These are phyloP conservation scores for Nicotiana undulata DNA, from an alignment of 257 asterid species.

Conservation along the genomic window DNA sequence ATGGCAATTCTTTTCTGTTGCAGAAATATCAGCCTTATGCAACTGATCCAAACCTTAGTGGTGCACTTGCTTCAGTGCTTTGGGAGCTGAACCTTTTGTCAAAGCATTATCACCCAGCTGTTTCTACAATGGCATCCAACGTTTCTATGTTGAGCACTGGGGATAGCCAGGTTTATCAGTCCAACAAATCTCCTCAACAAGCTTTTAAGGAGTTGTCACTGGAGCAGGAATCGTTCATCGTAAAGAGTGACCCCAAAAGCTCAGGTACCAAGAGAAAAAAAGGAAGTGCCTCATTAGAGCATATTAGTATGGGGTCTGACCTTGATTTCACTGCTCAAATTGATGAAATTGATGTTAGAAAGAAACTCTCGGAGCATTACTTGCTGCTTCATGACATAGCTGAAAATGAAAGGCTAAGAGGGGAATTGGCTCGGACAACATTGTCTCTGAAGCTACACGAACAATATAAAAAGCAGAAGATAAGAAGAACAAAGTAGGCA, in stretches of 20 bases:
- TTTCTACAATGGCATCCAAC: constrained; percentile 54
- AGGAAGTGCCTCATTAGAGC: constrained; percentile 14
- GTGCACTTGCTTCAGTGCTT: constrained; percentile 91
- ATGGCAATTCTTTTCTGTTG: constrained; percentile 12
- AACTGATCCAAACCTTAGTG: constrained; percentile 84
- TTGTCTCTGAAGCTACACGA: constrained; percentile 44
- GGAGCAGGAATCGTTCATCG: constrained; percentile 36
- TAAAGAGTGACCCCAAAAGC: constrained; percentile 22
- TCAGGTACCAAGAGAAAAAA: constrained; percentile 34
- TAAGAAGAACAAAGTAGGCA: constrained; percentile 25
- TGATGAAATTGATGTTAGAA: constrained; percentile 44
- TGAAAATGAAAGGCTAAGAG: constrained; percentile 63
- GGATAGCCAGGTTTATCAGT: constrained; percentile 48
- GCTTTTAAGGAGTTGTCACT: constrained; percentile 48
- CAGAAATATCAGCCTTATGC: constrained; percentile 86
- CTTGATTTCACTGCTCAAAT: constrained; percentile 14
- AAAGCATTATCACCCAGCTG: constrained; percentile 73
- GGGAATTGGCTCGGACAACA: constrained; percentile 47
- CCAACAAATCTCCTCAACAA: constrained; percentile 71
- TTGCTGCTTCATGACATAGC: constrained; percentile 49
- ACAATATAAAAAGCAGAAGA: constrained; percentile 47
- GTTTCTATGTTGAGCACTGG: constrained; percentile 55
- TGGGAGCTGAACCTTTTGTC: constrained; percentile 90
- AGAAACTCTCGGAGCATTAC: constrained; percentile 57
- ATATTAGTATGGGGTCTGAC: constrained; percentile 12